Conservation (phyloP, 2,329 filamentous ascomycete species). For the Raffaelea albimanens region DNA sequence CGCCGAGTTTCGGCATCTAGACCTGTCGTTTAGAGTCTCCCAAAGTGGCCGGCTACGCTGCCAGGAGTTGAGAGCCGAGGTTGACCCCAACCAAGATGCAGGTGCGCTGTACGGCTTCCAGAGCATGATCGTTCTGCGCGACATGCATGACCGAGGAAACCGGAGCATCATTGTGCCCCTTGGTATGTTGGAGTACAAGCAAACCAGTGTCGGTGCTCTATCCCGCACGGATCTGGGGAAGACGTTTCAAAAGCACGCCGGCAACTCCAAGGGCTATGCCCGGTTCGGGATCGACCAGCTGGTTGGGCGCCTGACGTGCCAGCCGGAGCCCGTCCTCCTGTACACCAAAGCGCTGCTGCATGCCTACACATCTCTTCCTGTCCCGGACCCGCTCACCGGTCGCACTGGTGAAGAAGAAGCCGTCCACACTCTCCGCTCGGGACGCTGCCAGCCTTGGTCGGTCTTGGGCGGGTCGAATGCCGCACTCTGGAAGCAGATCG, state of each 20-base stretch:
- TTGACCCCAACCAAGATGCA: constrained; percentile 48
- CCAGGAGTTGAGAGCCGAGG: constrained; percentile 35
- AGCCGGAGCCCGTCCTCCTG: constrained; percentile 42
- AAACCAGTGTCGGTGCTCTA: constrained; percentile 15
- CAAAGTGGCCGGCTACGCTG: constrained; percentile 31
- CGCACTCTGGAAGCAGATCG: constrained; percentile 15
- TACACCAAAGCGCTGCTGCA: constrained; percentile 51
- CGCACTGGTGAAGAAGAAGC: constrained; percentile 55
- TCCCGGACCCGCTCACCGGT: constrained; percentile 45
- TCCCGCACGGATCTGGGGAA: constrained; percentile 30
- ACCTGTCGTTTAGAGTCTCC: constrained; percentile 35
- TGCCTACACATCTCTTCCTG: constrained; percentile 45
- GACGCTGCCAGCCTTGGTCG: constrained; percentile 39
- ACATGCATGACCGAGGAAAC: constrained; percentile 21
- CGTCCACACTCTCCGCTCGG: constrained; percentile 37
- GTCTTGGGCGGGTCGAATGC: constrained; percentile 13
- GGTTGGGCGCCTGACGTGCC: constrained; percentile 46
- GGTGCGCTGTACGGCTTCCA: constrained; percentile 51
- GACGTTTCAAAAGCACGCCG: constrained; percentile 12
- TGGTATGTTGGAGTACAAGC: constrained; percentile 22
- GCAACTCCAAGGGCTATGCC: constrained; percentile 26
- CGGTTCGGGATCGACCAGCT: constrained; percentile 44
- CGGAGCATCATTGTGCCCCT: constrained; percentile 46
- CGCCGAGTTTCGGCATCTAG: constrained; percentile 42
- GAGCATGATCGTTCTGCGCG: constrained; percentile 48